These are phyloP conservation scores for Leptographium lundbergii DNA, from an alignment of 2,329 filamentous ascomycete genomes.

Conservation along the genomic window DNA sequence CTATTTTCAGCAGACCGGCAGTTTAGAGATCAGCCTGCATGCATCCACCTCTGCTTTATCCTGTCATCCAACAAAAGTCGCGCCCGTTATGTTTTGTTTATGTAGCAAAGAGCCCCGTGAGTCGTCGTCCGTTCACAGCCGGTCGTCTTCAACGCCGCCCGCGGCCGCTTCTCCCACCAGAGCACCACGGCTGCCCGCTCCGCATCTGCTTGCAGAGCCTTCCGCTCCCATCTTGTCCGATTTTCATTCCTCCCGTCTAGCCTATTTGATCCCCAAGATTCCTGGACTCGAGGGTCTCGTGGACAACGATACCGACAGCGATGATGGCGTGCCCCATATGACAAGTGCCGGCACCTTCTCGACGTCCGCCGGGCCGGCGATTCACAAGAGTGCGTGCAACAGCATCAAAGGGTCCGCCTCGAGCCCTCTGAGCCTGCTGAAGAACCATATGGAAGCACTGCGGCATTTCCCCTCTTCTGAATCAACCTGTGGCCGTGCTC, in stretches of 20 bases:
- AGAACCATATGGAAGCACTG: constrained; percentile 30
- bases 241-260: background rate
- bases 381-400: background rate
- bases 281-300: constrained; percentile 14
- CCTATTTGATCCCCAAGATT: constrained; percentile 4
- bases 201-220: background rate
- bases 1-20: background rate
- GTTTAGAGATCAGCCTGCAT: background rate
- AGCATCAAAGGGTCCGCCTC: constrained; percentile 14
- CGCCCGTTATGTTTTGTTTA: constrained; percentile 10
- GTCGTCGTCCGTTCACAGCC: background rate
- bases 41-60: background rate
- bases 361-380: constrained; percentile 1
- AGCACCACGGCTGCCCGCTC: background rate
- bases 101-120: constrained; percentile 5
- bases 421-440: constrained; percentile 31
- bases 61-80: background rate
- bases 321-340: constrained; percentile 18
- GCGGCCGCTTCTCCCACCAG: background rate
- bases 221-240: background rate
- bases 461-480: constrained; percentile 34
- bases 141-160: background rate
- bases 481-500: constrained; percentile 26
- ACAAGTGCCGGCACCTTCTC: background rate
- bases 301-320: constrained; percentile 27